These are phyloP conservation scores for Rhizopogon vinicolor DNA, from an alignment of 768 basidiomycete species.

Conservation along the genomic window DNA sequence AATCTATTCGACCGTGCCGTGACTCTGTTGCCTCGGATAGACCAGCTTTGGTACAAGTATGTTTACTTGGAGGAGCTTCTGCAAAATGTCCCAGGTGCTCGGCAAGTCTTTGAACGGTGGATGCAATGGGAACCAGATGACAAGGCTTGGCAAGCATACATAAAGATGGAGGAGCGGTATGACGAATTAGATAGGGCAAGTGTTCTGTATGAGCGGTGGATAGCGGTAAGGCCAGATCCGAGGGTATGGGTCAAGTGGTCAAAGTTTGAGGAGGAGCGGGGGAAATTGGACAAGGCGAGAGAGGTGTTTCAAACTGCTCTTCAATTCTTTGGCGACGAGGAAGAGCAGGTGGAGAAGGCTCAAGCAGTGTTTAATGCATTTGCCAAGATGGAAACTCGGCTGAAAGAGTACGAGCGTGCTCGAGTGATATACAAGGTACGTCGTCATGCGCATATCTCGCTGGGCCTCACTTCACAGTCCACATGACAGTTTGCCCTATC, in stretches of 20 bases:
- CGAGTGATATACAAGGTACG: slow-evolving; percentile 93
- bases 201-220: slow-evolving; percentile 88
- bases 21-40: slow-evolving; percentile 91
- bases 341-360: slow-evolving; percentile 81
- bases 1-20: slow-evolving; percentile 98
- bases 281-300: slow-evolving; percentile 61
- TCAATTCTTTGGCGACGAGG: slow-evolving; percentile 87
- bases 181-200: slow-evolving; percentile 89
- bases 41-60: slow-evolving; percentile 99
- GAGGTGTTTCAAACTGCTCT: slow-evolving; percentile 89
- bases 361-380: slow-evolving; percentile 92
- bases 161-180: slow-evolving; percentile 96
- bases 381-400: slow-evolving; percentile 94
- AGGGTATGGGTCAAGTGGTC: slow-evolving; percentile 82
- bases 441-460: neutral
- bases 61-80: slow-evolving; percentile 97
- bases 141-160: slow-evolving; percentile 99
- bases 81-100: slow-evolving; percentile 92
- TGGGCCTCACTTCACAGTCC: slow-evolving; percentile 1
- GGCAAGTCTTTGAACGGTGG: slow-evolving; percentile 99
- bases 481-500: slow-evolving; percentile 82
- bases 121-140: slow-evolving; percentile 99
- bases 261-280: slow-evolving; percentile 81
- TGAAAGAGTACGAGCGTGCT: slow-evolving; percentile 96
- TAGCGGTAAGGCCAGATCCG: slow-evolving; percentile 71